Percentiles rank a stretch among this genome's conserved stretches.
These are phyloP conservation scores for Talaromyces sp. DNA, from an alignment of 2,329 filamentous ascomycete genomes.

Conservation along the genomic window DNA sequence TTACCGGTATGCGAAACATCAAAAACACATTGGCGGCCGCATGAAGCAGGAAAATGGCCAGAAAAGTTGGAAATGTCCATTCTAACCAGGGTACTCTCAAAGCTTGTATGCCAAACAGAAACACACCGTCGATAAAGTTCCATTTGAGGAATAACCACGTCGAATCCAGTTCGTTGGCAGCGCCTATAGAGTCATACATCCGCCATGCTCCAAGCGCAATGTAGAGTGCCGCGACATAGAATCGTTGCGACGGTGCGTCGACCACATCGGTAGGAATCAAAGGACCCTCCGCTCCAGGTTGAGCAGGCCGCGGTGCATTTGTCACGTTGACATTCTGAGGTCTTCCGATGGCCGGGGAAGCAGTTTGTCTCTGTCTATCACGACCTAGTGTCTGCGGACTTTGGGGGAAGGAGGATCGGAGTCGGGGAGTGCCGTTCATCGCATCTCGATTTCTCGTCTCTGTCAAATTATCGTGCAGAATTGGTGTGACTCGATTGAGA, in stretches of 20 bases:
- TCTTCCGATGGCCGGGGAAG: constrained; percentile 22
- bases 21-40: constrained; percentile 72
- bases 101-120: constrained; percentile 79
- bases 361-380: constrained; percentile 12
- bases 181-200: constrained; percentile 75
- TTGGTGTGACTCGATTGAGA: background rate
- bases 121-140: constrained; percentile 78
- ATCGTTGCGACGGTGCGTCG: constrained; percentile 84
- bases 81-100: constrained; percentile 95
- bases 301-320: constrained; percentile 19
- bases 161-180: constrained; percentile 80
- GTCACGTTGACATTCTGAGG: constrained; percentile 23
- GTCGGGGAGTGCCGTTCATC: constrained; percentile 78
- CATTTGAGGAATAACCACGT: constrained; percentile 91
- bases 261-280: constrained; percentile 75
- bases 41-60: constrained; percentile 66
- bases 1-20: constrained; percentile 83
- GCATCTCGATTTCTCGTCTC: constrained; percentile 47
- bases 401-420: constrained; percentile 74
- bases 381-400: constrained; percentile 56
- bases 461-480: background rate
- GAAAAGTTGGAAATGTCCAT: constrained; percentile 70
- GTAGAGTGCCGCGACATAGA: constrained; percentile 82
- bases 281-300: constrained; percentile 43
- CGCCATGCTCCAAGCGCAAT: constrained; percentile 71